Evolutionary conservation across 345 rosid species (phyloP), one percentile per base, ranked within the genome.

Genomic region (Trapa bicornis): DNA sequence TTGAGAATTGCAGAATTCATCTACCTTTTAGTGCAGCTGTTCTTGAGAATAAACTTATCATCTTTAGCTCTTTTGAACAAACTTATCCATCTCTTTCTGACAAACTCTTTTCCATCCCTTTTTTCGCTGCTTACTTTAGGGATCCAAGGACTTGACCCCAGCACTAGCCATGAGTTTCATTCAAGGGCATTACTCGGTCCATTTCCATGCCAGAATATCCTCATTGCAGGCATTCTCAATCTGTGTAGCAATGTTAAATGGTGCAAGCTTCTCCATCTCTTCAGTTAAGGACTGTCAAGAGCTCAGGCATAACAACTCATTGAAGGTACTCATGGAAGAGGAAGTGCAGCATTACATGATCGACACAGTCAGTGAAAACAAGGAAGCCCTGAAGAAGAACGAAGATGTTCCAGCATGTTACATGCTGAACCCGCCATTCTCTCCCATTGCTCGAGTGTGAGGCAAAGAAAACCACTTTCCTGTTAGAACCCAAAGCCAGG

Each of bases 221-320:
- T 73, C 92, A 1, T 72, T 95, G 70, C 99, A 95, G 77, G 98
- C 97, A 10, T 95, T 95, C 75, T 89, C 96, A 57, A 81, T 91
- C 47, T 91, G 96, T 65, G 85, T 95, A 1, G 92, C 97, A 4
- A 67, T 84, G 74, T 71, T 95, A 57, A 96, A 95, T 45, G 83
- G 79, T 66, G 65, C 67, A 6, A 85, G 78, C 71, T 77, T 78
- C 17, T 65, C 82, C 1, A 22, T 70, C 32, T 75, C 73, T n/a
- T 65, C 68, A 17, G 76, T 68, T 48, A 76, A 76, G 73, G 77
- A 72, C 47, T 67, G 16, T 66, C 72, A 68, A 41, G 84, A 75
- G 67, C 73, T 85, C 61, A 69, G 79, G 0, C 84, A 72, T 35
- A 72, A 77, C 76, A 81, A 74, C 79, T 83, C 96, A 10, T 72